phyloP scores from a whole-genome alignment of 495 filamentous ascomycete genomes.

The Aspergillus olivimuriae region DNA sequence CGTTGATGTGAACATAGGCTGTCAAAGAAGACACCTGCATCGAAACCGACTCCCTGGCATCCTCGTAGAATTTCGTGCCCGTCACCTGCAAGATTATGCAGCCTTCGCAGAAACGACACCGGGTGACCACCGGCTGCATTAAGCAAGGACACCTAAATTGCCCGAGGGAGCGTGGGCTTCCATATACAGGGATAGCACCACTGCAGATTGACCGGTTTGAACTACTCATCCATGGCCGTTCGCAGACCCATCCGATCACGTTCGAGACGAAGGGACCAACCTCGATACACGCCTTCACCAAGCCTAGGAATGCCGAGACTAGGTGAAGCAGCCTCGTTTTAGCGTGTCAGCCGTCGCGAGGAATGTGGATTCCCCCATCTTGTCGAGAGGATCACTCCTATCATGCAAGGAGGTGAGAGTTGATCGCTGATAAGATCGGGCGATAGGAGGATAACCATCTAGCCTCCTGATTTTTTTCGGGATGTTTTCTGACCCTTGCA shows the following conservation, averaged over 20 bases:
- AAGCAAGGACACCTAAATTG: neutral
- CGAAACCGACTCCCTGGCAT: slow-evolving; percentile 1
- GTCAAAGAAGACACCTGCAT: neutral
- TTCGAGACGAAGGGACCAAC: neutral
- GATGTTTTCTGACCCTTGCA: too few species aligned
- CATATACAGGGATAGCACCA: too few species aligned
- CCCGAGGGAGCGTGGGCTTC: neutral
- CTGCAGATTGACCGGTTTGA: too few species aligned
- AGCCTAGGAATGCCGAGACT: neutral
- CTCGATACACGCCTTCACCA: neutral
- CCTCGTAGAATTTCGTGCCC: slow-evolving; percentile 8
- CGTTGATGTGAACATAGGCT: neutral
- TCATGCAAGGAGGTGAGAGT: slow-evolving; percentile 1
- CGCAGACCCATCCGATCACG: neutral
- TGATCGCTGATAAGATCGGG: slow-evolving; percentile 10
- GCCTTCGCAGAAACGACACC: neutral
- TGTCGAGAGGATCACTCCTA: neutral
- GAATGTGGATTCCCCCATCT: neutral
- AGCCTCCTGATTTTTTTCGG: slow-evolving; percentile 1
- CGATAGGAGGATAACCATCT: slow-evolving; percentile 11
- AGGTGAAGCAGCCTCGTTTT: too few species aligned
- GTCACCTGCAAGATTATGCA: slow-evolving; percentile 6
- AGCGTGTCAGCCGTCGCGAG: slow-evolving; percentile 4
- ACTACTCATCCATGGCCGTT: neutral
- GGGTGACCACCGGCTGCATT: neutral